phyloP scores from a whole-genome alignment of 1,139 yeast species.

The Suhomyces taliae region DNA sequence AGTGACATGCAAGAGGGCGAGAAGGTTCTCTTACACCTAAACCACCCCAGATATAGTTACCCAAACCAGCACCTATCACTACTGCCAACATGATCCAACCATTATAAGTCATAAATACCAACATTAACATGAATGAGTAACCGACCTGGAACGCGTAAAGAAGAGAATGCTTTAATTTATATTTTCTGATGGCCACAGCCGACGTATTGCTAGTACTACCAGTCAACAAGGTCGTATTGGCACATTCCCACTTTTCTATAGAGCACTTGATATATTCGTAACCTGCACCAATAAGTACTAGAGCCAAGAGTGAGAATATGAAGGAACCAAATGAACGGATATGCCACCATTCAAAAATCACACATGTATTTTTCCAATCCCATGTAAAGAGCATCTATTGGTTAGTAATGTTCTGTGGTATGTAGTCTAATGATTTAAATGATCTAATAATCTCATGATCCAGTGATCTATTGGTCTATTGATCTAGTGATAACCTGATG shows the following conservation, averaged over 20 bases:
- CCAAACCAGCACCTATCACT: slow-evolving; percentile 65
- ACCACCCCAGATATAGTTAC: slow-evolving; percentile 61
- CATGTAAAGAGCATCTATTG: slow-evolving; percentile 76
- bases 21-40: slow-evolving; percentile 1
- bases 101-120: slow-evolving; percentile 80
- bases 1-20: slow-evolving; percentile 9
- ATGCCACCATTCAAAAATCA: slow-evolving; percentile 81
- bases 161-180: slow-evolving; percentile 37
- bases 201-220: slow-evolving; percentile 17
- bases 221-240: slow-evolving; percentile 14
- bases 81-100: slow-evolving; percentile 82
- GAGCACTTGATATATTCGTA: slow-evolving; percentile 58
- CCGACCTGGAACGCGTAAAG: slow-evolving; percentile 74
- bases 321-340: slow-evolving; percentile 54
- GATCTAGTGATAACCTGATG: no score
- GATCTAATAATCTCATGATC: no score
- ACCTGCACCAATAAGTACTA: slow-evolving; percentile 52
- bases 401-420: slow-evolving; percentile 3
- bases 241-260: slow-evolving; percentile 33
- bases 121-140: slow-evolving; percentile 75
- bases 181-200: slow-evolving; percentile 16
- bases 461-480: neutral
- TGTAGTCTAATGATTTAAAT: no score
- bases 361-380: slow-evolving; percentile 72
- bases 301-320: slow-evolving; percentile 49